Conservation (phyloP, 2,329 filamentous ascomycete species). For the Dactylella cylindrospora region DNA sequence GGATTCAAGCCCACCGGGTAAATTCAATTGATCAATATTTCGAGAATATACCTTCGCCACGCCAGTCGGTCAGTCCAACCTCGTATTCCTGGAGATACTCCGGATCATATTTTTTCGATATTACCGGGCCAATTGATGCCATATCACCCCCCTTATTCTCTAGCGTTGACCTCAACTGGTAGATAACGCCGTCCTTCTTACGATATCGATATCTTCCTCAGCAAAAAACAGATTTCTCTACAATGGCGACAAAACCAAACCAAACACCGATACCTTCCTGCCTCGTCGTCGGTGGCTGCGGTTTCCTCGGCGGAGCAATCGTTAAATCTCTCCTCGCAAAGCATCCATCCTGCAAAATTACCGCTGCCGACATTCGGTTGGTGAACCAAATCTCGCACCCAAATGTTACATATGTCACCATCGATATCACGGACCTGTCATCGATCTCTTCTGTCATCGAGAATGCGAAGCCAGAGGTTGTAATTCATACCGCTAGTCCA, state of each 20-base stretch:
- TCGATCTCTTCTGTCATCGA: slow-evolving; percentile 66
- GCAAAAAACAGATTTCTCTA: neutral
- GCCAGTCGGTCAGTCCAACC: slow-evolving; percentile 23
- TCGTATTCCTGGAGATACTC: neutral
- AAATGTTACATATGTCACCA: slow-evolving; percentile 69
- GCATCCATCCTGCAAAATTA: slow-evolving; percentile 61
- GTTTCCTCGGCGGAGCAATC: slow-evolving; percentile 81
- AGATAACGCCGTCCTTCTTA: too few species aligned
- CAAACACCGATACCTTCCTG: slow-evolving; percentile 28
- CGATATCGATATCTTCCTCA: too few species aligned
- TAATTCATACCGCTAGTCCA: slow-evolving; percentile 87
- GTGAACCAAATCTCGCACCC: slow-evolving; percentile 68
- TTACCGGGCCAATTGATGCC: too few species aligned
- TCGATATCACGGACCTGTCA: slow-evolving; percentile 71
- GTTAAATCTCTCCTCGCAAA: slow-evolving; percentile 70
- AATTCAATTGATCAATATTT: too few species aligned
- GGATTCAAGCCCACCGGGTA: too few species aligned
- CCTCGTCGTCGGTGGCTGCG: slow-evolving; percentile 78
- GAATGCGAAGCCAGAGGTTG: slow-evolving; percentile 71
- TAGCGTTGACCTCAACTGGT: neutral
- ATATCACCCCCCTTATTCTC: neutral
- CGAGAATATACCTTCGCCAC: too few species aligned
- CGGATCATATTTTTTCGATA: neutral
- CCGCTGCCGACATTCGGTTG: slow-evolving; percentile 68
- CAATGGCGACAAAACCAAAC: slow-evolving; percentile 25